Base-by-base conservation (phyloP, 495 filamentous ascomycete species). In the Aspergillus bridgeri region DNA sequence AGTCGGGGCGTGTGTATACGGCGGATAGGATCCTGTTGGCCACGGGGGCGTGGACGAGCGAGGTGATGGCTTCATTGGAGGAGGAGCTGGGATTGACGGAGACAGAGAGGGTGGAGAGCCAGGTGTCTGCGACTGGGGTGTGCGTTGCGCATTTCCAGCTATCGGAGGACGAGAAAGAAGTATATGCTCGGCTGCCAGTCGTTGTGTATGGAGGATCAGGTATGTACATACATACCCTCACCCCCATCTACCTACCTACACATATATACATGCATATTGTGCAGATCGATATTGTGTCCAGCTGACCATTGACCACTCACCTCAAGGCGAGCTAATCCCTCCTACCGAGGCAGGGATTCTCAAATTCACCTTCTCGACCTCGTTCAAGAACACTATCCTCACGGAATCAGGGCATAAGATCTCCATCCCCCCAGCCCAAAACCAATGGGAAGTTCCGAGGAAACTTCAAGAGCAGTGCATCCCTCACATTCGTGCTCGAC, bases 11-110 rank as follows among this genome's bases (percentile, higher is more conserved):
- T 13, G 44, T 59, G 0, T 59, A 78, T 5, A 57, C 18, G 0
- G 83, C 81, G 0, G 68, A 77, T 2, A 70, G 75, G 27, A 68
- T 80, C 18, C 60, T 87, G 3, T 64, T 88, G 21, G 78, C 69
- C 24, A 86, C 84, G 0, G 83, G 84, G 0, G 82, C 84, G 8
- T 79, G 72, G 65, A 88, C 84, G 2, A 69, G 67, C 56, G 42
- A 63, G 3, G 38, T 79, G 33, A 66, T 78, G 59, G 54, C 65
- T 19, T 52, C 60, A 0, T 6, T 69, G 3, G 74, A 78, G 51
- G 72, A 72, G 42, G 53, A 63, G 25, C 57, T 76, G 17, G 48
- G 57, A 7, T 62, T 76, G 11, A n/a, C 49, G 5, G 59, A 60
- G 6, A 53, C 57, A 3, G 55, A 68, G 11, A 42, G 70, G 21